phyloP scores from a whole-genome alignment of 2,329 filamentous ascomycete genomes.

The Colletotrichum sojae region DNA sequence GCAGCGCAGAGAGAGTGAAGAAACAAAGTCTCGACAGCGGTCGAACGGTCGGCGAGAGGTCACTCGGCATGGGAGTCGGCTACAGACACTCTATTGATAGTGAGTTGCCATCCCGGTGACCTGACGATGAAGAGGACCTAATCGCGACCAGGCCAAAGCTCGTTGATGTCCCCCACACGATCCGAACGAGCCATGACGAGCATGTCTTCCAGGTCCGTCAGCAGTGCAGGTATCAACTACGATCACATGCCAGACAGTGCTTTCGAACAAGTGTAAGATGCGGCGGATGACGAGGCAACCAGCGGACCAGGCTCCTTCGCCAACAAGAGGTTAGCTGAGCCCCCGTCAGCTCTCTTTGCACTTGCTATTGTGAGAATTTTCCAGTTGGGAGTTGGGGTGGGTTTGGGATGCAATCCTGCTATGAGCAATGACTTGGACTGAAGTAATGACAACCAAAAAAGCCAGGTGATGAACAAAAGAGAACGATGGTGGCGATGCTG shows the following conservation, averaged over 20 bases:
- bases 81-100: conserved; percentile 37
- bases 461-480: conserved; percentile 1
- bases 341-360: neutral
- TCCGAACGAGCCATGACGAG: conserved; percentile 25
- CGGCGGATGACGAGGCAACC: neutral
- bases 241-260: conserved; percentile 56
- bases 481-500: conserved; percentile 13
- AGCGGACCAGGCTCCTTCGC: neutral
- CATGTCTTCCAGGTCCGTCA: conserved; percentile 42
- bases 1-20: conserved; percentile 46
- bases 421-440: conserved; percentile 23
- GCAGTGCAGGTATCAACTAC: conserved; percentile 49
- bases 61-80: conserved; percentile 20
- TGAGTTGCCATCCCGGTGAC: conserved; percentile 18
- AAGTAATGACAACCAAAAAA: conserved; percentile 23
- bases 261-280: conserved; percentile 43
- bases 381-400: conserved; percentile 17
- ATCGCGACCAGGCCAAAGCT: conserved; percentile 27
- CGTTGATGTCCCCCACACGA: conserved; percentile 37
- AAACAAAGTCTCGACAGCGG: conserved; percentile 30
- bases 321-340: neutral
- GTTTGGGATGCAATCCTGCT: neutral
- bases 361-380: conserved; percentile 12
- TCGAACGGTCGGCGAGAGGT: conserved; percentile 15
- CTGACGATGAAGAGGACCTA: conserved; percentile 1